Evolutionary conservation across 495 filamentous ascomycete species (phyloP), one percentile per base, ranked within the genome.

Genomic region (Daldinia decipiens): DNA sequence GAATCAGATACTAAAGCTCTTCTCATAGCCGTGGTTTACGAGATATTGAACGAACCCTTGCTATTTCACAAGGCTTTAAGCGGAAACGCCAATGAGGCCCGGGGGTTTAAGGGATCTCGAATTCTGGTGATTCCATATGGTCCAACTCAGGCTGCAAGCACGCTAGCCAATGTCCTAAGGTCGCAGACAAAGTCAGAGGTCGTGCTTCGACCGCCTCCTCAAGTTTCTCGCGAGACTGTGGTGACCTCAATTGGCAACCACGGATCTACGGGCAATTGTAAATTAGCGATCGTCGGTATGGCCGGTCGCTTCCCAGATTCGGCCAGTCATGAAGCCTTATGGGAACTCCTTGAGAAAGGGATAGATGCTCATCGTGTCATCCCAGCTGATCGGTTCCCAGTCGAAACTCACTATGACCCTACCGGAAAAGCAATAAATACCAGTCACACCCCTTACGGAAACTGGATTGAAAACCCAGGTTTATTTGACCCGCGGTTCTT

Each of bases 401-500:
- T 91, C 21, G 87, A 93, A 26, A 89, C 87, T 11, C 94, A 97
- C 65, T 87, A 87, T 66, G 92, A 97, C 67, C 87, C 89, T 17
- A 89, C 90, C 5, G 92, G 92, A 27, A 91, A 92, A 68, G 85
- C 76, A 15, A 88, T 89, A 65, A 97, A 97, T 78, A 94, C 91
- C 51, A 91, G 86, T 56, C 89, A 93, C 74, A 94, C 92, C 1
- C 91, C 90, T 3, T 96, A 92, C 67, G 94, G 94, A 6, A 95
- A 93, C 81, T 98, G 92, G 85, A 93, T 97, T 70, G 88, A 95
- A 51, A 87, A 97, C 56, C 92, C 93, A 0, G 92, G 92, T 9
- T 80, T 91, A 29, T 98, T 98, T 74, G 94, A 98, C 62, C 88
- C 92, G 32, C 85, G 89, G 0, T 97, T 97, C 81, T 98, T 98